phyloP scores from a whole-genome alignment of 176 grass and related monocot species.

The Lolium perenne region DNA sequence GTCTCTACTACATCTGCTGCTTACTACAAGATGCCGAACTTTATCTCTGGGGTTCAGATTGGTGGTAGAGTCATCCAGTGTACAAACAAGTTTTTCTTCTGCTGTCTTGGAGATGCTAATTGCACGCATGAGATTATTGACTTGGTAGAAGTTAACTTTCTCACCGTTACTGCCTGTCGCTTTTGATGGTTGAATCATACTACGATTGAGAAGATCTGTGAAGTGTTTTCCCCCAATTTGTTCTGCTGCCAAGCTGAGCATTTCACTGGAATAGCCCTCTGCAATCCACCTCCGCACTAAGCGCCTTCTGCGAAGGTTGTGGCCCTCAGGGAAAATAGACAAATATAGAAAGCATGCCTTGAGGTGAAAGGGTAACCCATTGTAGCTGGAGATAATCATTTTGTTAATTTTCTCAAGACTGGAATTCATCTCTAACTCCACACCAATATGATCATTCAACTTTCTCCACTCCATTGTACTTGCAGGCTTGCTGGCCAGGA shows the following conservation, averaged over 20 bases:
- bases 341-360: conserved; percentile 52
- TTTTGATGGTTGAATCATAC: conserved; percentile 35
- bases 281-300: conserved; percentile 38
- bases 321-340: conserved; percentile 35
- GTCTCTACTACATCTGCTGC: neutral
- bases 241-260: neutral
- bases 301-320: neutral
- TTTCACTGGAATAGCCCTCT: conserved; percentile 31
- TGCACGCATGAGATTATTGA: conserved; percentile 41
- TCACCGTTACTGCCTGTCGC: neutral
- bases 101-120: conserved; percentile 23
- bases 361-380: conserved; percentile 44
- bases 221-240: conserved; percentile 19
- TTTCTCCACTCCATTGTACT: too few relatives aligned
- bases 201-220: conserved; percentile 10
- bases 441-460: too few relatives aligned
- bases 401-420: neutral
- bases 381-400: conserved; percentile 33
- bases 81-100: conserved; percentile 36
- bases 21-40: neutral
- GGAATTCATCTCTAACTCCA: conserved; percentile 23
- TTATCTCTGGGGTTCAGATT: neutral
- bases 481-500: neutral
- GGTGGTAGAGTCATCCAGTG: neutral
- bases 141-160: neutral